Base-by-base conservation (phyloP, 306 rosid species). In the Vicia sativa region DNA sequence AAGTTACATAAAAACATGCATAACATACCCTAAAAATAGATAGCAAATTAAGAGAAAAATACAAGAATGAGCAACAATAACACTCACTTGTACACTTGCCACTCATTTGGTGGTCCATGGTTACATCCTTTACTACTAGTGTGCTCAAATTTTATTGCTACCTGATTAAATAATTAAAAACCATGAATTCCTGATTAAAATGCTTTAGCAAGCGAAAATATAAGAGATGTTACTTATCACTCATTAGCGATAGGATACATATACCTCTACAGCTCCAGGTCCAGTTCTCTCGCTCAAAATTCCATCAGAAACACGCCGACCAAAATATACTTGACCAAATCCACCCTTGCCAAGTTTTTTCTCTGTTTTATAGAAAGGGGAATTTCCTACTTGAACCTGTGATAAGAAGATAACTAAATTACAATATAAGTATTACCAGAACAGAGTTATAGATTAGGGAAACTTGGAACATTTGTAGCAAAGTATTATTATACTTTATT, bases 301-400 rank as follows among this genome's bases (percentile, higher is more conserved):
- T 77, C 73, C 78, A 75, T 72, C 55, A 77, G 82, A 35, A 57
- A 79, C 53, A 60, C 91, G 91, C 48, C 90, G 85, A 46, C 99
- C 99, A 76, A 93, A 95, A 74, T 85, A 93, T 46, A 93, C 99
- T 83, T 93, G 97, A 37, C 99, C 99, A 71, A 90, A 93, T 16
- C 99, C 99, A 74, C 97, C 99, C 84, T 88, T 90, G 48, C 99
- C 99, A 65, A 93, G 81, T 84, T 90, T 93, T 68, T 59, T 87
- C 59, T 83, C 99, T 66, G 81, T 15, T 84, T 76, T 90, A 85
- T 90, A 93, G 26, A 45, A 14, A 7, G 99, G 99, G 65, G 99
- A 90, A 65, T 86, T 85, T 38, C 99, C 86, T 9, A 93, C 95
- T 80, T 87, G 95, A 74, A 93, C 88, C 99, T 93, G 89, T 67